Evolutionary conservation across 1,284 basidiomycete genomes (phyloP).

Genomic region (Pulveroboletus sp.): DNA sequence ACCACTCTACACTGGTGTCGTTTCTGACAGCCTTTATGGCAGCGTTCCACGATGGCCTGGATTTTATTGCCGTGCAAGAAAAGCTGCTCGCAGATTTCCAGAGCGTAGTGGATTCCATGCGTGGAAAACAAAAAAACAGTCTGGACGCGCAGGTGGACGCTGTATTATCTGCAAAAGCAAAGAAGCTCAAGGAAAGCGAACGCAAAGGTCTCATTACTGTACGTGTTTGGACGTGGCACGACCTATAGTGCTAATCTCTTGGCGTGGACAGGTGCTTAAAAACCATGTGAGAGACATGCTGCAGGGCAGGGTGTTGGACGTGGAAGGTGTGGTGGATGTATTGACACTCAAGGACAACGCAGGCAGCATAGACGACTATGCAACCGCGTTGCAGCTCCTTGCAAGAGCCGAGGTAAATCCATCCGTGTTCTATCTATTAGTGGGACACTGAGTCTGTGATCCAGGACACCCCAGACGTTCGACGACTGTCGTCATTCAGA

Average conservation of each 20-base stretch:
- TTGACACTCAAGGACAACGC: conserved; percentile 72
- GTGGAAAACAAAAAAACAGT: conserved; percentile 62
- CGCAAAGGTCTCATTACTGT: conserved; percentile 49
- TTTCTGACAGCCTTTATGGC: conserved; percentile 3
- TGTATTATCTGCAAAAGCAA: conserved; percentile 57
- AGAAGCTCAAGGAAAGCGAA: conserved; percentile 43
- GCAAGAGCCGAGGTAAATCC: conserved; percentile 52
- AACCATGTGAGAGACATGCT: conserved; percentile 63
- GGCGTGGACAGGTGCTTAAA: conserved; percentile 58
- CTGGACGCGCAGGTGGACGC: conserved; percentile 67
- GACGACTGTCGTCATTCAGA: conserved; percentile 68
- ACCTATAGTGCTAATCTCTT: not conserved
- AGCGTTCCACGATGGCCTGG: conserved; percentile 75
- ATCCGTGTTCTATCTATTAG: not conserved
- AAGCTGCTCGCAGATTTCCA: conserved; percentile 61
- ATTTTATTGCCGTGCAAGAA: conserved; percentile 75
- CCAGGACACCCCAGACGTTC: conserved; percentile 68
- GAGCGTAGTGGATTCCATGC: conserved; percentile 46
- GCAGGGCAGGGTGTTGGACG: conserved; percentile 65
- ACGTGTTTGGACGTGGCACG: conserved; percentile 17
- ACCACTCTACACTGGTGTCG: not conserved
- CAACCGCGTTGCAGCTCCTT: conserved; percentile 65
- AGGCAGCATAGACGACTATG: conserved; percentile 57
- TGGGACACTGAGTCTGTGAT: conserved; percentile 8
- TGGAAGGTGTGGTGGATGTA: conserved; percentile 71